phyloP scores from a whole-genome alignment of 169 alveolate genomes.

The Cryptosporidium meleagridis region DNA sequence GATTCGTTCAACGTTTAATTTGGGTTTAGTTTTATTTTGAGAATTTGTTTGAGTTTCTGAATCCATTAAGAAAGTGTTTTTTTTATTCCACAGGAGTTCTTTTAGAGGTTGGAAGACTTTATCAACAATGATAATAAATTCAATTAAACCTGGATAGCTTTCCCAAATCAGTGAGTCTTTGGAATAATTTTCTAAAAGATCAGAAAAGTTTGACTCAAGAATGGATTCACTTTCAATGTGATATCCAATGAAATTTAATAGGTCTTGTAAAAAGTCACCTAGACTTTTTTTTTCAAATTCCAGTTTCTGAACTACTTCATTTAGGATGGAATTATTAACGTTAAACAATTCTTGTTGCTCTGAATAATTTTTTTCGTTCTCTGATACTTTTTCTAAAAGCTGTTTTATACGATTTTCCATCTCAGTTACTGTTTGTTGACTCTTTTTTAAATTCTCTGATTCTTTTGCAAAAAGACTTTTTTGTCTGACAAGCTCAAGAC shows the following conservation, averaged over 20 bases:
- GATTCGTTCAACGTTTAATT: not conserved
- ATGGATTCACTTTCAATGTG: not conserved
- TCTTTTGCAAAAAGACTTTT: constrained; percentile 26
- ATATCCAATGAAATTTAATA: not conserved
- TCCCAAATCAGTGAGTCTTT: not conserved
- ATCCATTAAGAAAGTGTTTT: not conserved
- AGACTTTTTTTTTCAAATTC: not conserved
- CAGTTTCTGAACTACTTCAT: not conserved
- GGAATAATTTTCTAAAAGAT: not conserved
- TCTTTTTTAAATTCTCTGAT: not conserved
- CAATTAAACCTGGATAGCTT: not conserved
- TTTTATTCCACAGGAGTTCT: not conserved
- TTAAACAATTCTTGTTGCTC: not conserved
- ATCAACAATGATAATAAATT: not conserved
- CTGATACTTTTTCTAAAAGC: not conserved
- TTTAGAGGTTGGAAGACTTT: constrained; percentile 1
- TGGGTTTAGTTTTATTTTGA: not conserved
- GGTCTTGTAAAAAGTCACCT: not conserved
- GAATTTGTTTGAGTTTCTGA: constrained; percentile 4
- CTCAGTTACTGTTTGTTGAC: not conserved
- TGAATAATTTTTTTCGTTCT: not conserved
- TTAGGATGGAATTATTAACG: not conserved
- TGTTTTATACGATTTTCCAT: not conserved
- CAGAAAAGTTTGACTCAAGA: not conserved
- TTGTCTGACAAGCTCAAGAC: constrained; percentile 41